A percentile compares a stretch with the other conserved stretches of the same genome.
Conservation (phyloP, 176 grass and related monocot genomes). For the barley (Hordeum vulgare) region DNA sequence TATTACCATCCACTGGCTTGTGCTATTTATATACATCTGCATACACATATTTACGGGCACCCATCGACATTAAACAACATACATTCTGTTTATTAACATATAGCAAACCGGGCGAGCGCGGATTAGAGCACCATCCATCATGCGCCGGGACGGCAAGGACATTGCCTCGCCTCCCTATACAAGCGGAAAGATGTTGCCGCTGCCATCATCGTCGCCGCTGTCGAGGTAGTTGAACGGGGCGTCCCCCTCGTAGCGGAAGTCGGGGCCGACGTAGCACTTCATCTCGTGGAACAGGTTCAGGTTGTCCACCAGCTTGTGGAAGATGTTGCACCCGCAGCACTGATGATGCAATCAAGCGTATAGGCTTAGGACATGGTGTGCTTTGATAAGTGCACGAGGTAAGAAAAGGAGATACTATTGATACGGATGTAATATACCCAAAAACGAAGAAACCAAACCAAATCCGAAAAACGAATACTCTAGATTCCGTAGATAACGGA, state of each 20-base stretch:
- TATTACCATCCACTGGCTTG: not conserved
- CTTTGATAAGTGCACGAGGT: not conserved
- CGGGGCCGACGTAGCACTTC: slow-evolving; percentile 89
- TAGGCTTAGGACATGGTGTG: not conserved
- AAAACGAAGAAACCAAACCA: not conserved
- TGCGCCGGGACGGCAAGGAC: not conserved
- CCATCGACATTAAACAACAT: not conserved
- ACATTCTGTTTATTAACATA: slow-evolving; percentile 24
- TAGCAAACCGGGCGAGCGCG: not conserved
- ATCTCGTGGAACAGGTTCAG: slow-evolving; percentile 95
- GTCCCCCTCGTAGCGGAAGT: slow-evolving; percentile 71
- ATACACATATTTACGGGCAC: not conserved
- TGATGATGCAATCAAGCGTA: slow-evolving; percentile 7
- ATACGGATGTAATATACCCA: not conserved
- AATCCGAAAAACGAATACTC: too few relatives aligned
- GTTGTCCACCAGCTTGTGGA: slow-evolving; percentile 94
- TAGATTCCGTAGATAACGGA: too few relatives aligned
- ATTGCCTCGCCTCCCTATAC: slow-evolving; percentile 1
- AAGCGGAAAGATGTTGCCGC: slow-evolving; percentile 51
- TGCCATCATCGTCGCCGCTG: slow-evolving; percentile 20
- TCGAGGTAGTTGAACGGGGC: slow-evolving; percentile 63
- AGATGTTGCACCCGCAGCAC: slow-evolving; percentile 94
- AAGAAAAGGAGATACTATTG: not conserved
- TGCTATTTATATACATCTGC: slow-evolving; percentile 47
- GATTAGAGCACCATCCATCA: not conserved